Evolutionary conservation across 2,329 filamentous ascomycete species (phyloP).

Genomic region (Rutstroemia sp.): DNA sequence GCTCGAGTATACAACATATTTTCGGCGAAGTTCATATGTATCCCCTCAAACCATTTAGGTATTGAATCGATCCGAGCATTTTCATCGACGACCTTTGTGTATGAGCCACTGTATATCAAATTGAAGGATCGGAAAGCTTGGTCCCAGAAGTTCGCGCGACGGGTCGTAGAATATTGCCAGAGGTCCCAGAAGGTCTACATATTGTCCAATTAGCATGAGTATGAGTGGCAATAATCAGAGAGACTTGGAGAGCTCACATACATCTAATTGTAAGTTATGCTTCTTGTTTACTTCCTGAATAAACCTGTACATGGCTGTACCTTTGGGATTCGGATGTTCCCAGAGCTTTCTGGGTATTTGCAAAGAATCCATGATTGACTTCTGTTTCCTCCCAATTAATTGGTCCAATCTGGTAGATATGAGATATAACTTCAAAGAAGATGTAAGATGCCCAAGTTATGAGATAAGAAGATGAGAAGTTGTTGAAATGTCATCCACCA

Average conservation of each 20-base stretch:
- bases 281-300: conserved; percentile 57
- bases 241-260: conserved; percentile 24
- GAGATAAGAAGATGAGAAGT: too few species aligned
- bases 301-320: conserved; percentile 59
- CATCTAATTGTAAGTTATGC: conserved; percentile 49
- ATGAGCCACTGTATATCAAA: conserved; percentile 56
- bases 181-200: conserved; percentile 59
- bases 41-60: conserved; percentile 70
- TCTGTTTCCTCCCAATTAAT: not conserved
- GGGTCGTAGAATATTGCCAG: conserved; percentile 59
- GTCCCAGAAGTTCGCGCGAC: conserved; percentile 58
- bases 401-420: not conserved
- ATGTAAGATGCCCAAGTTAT: too few species aligned
- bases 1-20: conserved; percentile 62
- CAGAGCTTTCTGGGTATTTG: conserved; percentile 54
- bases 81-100: conserved; percentile 59
- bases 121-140: conserved; percentile 53
- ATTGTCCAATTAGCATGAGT: not conserved
- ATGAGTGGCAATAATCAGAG: not conserved
- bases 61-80: conserved; percentile 60
- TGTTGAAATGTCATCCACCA: too few species aligned
- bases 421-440: not conserved
- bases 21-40: conserved; percentile 70
- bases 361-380: conserved; percentile 15
- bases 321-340: conserved; percentile 55